phyloP scores from a whole-genome alignment of 805 yeast genomes.

The Huiozyma sinensis region DNA sequence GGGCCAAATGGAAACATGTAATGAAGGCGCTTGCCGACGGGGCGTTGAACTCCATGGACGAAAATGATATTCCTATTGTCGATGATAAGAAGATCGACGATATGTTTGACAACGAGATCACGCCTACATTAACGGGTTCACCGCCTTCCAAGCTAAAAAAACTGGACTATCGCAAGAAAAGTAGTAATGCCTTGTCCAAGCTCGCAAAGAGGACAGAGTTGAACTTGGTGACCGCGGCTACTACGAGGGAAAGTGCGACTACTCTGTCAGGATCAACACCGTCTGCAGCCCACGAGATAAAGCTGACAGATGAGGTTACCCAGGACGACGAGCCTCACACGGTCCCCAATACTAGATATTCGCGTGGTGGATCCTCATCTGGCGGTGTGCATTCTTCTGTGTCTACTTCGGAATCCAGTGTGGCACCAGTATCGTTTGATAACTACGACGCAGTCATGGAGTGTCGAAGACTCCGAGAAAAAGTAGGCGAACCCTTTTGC shows the following conservation, averaged over 20 bases:
- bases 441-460: conserved; percentile 28
- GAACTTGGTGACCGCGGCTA: background rate
- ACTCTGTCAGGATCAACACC: background rate
- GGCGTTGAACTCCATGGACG: conserved; percentile 14
- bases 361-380: no score
- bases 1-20: conserved; percentile 16
- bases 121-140: no score
- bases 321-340: background rate
- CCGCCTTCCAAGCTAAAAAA: no score
- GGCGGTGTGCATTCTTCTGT: no score
- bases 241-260: background rate
- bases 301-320: conserved; percentile 15
- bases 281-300: conserved; percentile 11
- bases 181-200: no score
- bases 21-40: conserved; percentile 15
- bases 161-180: no score
- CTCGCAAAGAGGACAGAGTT: background rate
- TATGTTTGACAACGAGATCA: conserved; percentile 8
- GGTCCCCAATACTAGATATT: background rate
- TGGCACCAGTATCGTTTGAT: conserved; percentile 11
- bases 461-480: conserved; percentile 21
- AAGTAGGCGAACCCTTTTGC: conserved; percentile 32
- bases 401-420: no score
- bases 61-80: conserved; percentile 2
- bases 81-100: conserved; percentile 17